Conservation (phyloP, 495 filamentous ascomycete species). For the Astrocystis sublimbata region DNA sequence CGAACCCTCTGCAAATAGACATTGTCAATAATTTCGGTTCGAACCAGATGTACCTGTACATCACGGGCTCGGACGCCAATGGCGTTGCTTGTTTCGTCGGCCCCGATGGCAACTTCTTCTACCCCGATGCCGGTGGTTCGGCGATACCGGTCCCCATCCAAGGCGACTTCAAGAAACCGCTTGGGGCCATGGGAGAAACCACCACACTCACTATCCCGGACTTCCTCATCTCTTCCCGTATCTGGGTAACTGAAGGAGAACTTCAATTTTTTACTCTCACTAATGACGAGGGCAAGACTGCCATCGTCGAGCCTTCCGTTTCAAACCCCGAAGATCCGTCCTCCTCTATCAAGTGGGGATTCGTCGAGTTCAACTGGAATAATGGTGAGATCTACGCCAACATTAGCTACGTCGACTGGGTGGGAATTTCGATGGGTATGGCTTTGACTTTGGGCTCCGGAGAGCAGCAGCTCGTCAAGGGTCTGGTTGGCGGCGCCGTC, state of each 20-base stretch:
- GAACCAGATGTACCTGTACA: constrained; percentile 39
- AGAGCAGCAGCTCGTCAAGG: constrained; percentile 36
- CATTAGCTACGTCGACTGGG: constrained; percentile 52
- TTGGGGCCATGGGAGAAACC: constrained; percentile 36
- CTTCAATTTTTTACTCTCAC: constrained; percentile 43
- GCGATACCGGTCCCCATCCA: constrained; percentile 16
- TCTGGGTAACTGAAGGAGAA: constrained; percentile 45
- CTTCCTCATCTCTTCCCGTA: constrained; percentile 42
- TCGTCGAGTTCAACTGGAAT: constrained; percentile 45
- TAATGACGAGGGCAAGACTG: constrained; percentile 24
- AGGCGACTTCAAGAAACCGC: constrained; percentile 31
- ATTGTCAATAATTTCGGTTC: constrained; percentile 46
- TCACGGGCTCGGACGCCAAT: constrained; percentile 39
- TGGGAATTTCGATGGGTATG: constrained; percentile 47
- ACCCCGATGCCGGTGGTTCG: constrained; percentile 34
- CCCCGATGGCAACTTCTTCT: constrained; percentile 37
- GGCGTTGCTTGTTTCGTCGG: constrained; percentile 39
- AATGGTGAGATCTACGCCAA: constrained; percentile 43
- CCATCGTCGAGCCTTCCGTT: constrained; percentile 44
- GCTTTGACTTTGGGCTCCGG: constrained; percentile 34
- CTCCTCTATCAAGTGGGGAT: constrained; percentile 48
- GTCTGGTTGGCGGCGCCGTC: constrained; percentile 36
- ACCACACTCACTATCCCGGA: constrained; percentile 42
- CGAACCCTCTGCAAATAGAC: constrained; percentile 21
- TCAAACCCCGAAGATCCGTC: constrained; percentile 45